Conservation (phyloP, 805 yeast species). For the Lipomyces orientalis region DNA sequence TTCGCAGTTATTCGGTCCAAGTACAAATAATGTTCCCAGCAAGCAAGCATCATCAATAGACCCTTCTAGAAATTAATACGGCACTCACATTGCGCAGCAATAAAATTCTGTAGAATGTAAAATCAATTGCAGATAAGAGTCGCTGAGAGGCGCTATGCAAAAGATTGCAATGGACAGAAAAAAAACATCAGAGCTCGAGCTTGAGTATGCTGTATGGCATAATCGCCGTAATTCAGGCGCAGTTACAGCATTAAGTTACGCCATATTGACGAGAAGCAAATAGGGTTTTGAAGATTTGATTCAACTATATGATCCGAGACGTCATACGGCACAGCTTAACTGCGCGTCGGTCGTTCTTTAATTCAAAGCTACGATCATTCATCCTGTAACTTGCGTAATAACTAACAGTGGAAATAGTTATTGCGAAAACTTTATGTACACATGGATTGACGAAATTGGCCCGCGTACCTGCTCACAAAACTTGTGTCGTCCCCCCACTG, state of each 20-base stretch:
- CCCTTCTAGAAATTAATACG: not conserved
- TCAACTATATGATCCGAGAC: not conserved
- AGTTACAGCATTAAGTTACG: not conserved
- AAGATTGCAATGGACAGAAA: slow-evolving; percentile 24
- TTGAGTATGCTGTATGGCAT: not conserved
- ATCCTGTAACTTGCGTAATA: too few species aligned
- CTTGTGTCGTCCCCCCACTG: too few species aligned
- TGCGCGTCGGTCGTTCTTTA: too few species aligned
- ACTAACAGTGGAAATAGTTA: too few species aligned
- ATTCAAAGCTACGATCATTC: too few species aligned
- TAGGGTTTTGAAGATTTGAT: not conserved
- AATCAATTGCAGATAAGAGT: slow-evolving; percentile 6
- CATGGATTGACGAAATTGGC: too few species aligned
- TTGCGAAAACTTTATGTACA: too few species aligned
- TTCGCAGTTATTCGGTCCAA: not conserved
- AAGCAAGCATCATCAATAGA: not conserved
- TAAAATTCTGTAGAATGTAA: not conserved
- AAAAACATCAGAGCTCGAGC: slow-evolving; percentile 12
- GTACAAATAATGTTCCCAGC: not conserved
- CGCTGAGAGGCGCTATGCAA: slow-evolving; percentile 13
- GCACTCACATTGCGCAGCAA: not conserved
- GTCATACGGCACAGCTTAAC: not conserved
- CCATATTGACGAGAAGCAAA: not conserved
- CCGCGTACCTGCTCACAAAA: too few species aligned
- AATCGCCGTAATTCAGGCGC: not conserved